A percentile compares a stretch with the other conserved stretches of the same genome.
These are phyloP conservation scores for Boletus eberwhitei DNA, from an alignment of 768 basidiomycete species.

Conservation along the genomic window DNA sequence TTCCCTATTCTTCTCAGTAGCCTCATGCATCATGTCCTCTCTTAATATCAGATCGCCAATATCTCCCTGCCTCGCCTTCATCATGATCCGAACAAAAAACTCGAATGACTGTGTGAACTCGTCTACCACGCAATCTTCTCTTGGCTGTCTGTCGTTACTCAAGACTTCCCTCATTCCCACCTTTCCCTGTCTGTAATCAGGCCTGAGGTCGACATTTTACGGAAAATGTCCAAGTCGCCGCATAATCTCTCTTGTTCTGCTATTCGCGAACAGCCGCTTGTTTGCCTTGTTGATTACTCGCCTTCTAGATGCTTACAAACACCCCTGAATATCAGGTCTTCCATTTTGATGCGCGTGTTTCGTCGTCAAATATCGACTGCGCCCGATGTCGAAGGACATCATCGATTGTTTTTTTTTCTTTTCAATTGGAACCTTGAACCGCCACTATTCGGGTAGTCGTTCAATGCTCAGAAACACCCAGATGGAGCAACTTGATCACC, in stretches of 20 bases:
- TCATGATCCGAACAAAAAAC: constrained; percentile 29
- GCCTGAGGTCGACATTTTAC: constrained; percentile 11
- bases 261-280: constrained; percentile 23
- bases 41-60: constrained; percentile 33
- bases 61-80: constrained; percentile 23
- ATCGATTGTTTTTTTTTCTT: constrained; percentile 11
- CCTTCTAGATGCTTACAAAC: constrained; percentile 17
- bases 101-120: constrained; percentile 27
- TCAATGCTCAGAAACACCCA: constrained; percentile 7
- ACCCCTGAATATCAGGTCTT: constrained; percentile 30
- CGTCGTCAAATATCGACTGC: constrained; percentile 30
- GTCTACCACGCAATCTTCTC: constrained; percentile 1
- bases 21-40: constrained; percentile 29
- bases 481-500: constrained; percentile 8
- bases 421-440: constrained; percentile 13
- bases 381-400: constrained; percentile 25
- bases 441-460: constrained; percentile 4
- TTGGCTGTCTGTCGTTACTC: constrained; percentile 5
- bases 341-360: constrained; percentile 38
- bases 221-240: constrained; percentile 17
- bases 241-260: constrained; percentile 3
- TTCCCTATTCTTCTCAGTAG: constrained; percentile 7
- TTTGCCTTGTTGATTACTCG: constrained; percentile 16
- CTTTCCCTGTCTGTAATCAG: background rate
- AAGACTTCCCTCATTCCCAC: constrained; percentile 13